Conservation (phyloP, 768 basidiomycete genomes). For the Amanita subjunquillea region DNA sequence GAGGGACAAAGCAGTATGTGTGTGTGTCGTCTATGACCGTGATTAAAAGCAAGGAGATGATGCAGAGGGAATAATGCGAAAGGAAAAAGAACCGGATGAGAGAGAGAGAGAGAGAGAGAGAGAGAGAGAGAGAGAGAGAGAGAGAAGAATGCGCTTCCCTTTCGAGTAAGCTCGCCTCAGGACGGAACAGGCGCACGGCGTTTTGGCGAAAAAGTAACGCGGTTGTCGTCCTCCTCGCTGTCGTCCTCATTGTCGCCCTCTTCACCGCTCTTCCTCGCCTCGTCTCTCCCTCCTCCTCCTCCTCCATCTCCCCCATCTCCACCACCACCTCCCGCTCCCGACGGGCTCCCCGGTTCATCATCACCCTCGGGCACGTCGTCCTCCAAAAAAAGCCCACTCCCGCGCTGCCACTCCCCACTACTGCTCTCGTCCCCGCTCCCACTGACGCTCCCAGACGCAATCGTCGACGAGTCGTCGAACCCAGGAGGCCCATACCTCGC, state of each 20-base stretch:
- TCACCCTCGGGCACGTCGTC: neutral
- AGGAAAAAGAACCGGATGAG: neutral
- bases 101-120: neutral
- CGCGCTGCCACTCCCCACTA: conserved; percentile 3
- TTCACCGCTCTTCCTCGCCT: conserved; percentile 10
- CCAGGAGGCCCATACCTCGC: conserved; percentile 16
- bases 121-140: neutral
- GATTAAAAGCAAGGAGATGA: neutral
- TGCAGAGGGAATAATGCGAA: conserved; percentile 1
- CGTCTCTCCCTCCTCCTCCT: neutral
- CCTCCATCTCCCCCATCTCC: conserved; percentile 3
- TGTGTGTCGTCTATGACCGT: neutral
- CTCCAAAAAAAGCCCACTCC: conserved; percentile 6
- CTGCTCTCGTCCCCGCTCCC: conserved; percentile 14
- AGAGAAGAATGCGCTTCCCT: conserved; percentile 1
- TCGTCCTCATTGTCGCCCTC: conserved; percentile 9
- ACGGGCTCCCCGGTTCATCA: too few species aligned
- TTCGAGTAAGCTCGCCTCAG: neutral
- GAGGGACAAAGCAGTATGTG: neutral
- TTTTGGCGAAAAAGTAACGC: conserved; percentile 22
- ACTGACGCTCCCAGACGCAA: conserved; percentile 32
- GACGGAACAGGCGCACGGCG: conserved; percentile 5
- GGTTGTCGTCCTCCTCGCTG: conserved; percentile 15
- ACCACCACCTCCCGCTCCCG: neutral
- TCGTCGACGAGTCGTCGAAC: conserved; percentile 39